Evolutionary conservation across 2,329 filamentous ascomycete genomes (phyloP).

Genomic region (Ophiostoma sp.): DNA sequence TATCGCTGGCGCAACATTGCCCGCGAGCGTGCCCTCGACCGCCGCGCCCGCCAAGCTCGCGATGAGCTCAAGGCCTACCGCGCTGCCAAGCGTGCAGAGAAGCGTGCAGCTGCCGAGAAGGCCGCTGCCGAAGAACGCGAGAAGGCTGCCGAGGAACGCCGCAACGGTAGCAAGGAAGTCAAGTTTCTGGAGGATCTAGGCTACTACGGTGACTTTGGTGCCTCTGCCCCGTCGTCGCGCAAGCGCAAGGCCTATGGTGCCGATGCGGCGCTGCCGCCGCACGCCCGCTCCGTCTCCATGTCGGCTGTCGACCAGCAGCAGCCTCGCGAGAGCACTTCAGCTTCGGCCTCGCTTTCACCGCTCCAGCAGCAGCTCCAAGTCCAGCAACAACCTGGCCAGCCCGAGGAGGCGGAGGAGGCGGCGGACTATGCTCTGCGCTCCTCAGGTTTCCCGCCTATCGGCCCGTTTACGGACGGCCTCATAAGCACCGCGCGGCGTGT

Average conservation of each 20-base stretch:
- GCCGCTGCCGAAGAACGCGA: slow-evolving; percentile 38
- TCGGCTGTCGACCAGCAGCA: slow-evolving; percentile 29
- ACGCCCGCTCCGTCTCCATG: slow-evolving; percentile 10
- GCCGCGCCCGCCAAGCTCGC: slow-evolving; percentile 53
- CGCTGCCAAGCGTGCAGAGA: slow-evolving; percentile 37
- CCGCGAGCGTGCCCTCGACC: slow-evolving; percentile 49
- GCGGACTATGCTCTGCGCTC: too few species aligned
- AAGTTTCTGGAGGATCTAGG: slow-evolving; percentile 29
- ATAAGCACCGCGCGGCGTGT: too few species aligned
- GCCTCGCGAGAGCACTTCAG: slow-evolving; percentile 32
- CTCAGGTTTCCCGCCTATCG: too few species aligned
- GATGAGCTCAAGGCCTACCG: slow-evolving; percentile 48
- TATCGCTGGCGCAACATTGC: slow-evolving; percentile 56
- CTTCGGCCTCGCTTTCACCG: slow-evolving; percentile 42
- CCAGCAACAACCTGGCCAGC: too few species aligned
- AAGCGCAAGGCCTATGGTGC: slow-evolving; percentile 26
- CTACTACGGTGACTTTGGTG: slow-evolving; percentile 25
- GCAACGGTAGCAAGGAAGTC: slow-evolving; percentile 32
- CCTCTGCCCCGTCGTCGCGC: neutral
- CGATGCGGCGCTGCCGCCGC: slow-evolving; percentile 33
- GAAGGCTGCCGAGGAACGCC: slow-evolving; percentile 29
- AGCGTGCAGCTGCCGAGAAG: slow-evolving; percentile 40
- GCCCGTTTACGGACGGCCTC: too few species aligned
- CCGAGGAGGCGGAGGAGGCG: too few species aligned
- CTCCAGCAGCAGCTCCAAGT: slow-evolving; percentile 17